phyloP scores from a whole-genome alignment of 352 stramenopile genomes.

The Pythium aphanidermatum region DNA sequence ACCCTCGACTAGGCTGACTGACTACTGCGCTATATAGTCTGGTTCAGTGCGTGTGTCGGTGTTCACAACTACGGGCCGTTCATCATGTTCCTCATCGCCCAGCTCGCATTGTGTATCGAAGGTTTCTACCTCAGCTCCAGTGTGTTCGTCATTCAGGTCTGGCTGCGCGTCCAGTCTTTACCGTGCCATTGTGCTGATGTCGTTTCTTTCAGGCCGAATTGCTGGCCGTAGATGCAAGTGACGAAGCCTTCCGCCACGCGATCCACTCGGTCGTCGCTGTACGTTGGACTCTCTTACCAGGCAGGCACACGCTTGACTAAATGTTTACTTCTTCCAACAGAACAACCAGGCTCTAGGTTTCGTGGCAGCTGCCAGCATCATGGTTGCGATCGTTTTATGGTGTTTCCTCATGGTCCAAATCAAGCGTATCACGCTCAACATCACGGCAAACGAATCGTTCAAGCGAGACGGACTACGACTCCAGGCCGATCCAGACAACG shows the following conservation, averaged over 20 bases:
- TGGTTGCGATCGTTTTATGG: conserved; percentile 56
- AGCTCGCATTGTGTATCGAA: conserved; percentile 10
- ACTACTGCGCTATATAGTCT: too few relatives aligned
- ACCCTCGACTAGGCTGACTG: too few relatives aligned
- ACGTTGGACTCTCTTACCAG: conserved; percentile 1
- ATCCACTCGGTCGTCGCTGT: conserved; percentile 55
- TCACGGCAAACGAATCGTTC: conserved; percentile 77
- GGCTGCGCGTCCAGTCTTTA: not conserved
- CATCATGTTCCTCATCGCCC: conserved; percentile 21
- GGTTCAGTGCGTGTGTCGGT: conserved; percentile 23
- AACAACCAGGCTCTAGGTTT: conserved; percentile 63
- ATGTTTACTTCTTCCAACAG: conserved; percentile 20
- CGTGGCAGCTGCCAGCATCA: conserved; percentile 53
- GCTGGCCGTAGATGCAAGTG: conserved; percentile 15
- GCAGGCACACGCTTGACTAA: too few relatives aligned
- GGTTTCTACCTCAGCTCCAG: conserved; percentile 13
- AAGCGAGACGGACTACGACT: conserved; percentile 72
- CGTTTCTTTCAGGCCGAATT: conserved; percentile 25
- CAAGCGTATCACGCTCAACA: conserved; percentile 61
- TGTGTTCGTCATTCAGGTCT: conserved; percentile 31
- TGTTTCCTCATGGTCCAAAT: conserved; percentile 73
- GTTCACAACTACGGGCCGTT: conserved; percentile 24
- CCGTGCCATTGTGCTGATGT: not conserved
- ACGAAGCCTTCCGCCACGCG: conserved; percentile 25
- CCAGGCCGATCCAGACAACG: conserved; percentile 39